A percentile compares a stretch with the other conserved stretches of the same genome.
Evolutionary conservation across 129 eudicot species (phyloP).

Genomic region (Glebionis coronaria): DNA sequence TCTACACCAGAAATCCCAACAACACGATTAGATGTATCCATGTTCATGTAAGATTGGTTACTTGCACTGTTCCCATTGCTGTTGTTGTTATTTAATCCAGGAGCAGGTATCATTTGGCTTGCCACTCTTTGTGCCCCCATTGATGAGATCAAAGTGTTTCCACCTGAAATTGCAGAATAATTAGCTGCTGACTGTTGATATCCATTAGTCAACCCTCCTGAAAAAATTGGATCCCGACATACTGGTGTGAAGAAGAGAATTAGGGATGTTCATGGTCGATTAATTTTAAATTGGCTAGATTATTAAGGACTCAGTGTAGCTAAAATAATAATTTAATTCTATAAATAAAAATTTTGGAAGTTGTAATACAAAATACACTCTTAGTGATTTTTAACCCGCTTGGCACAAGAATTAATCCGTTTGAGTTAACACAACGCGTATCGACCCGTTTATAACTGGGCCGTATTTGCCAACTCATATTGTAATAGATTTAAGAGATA

Average conservation of each 20-base stretch:
- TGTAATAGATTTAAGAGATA: background rate
- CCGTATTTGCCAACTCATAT: background rate
- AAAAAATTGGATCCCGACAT: slow-evolving; percentile 12
- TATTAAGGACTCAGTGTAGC: background rate
- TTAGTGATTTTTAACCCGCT: background rate
- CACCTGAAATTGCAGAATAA: slow-evolving; percentile 41
- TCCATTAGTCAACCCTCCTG: slow-evolving; percentile 55
- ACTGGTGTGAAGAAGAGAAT: slow-evolving; percentile 4
- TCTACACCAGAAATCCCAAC: slow-evolving; percentile 53
- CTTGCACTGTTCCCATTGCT: slow-evolving; percentile 28
- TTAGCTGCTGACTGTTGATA: slow-evolving; percentile 64
- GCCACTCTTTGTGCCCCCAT: slow-evolving; percentile 65
- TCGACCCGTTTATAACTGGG: background rate
- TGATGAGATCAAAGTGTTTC: slow-evolving; percentile 48
- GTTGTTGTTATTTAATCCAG: slow-evolving; percentile 54
- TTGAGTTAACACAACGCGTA: background rate
- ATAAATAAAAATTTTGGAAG: background rate
- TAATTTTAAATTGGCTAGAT: background rate
- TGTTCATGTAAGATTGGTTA: slow-evolving; percentile 50
- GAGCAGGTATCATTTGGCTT: slow-evolving; percentile 97
- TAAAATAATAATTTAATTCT: background rate
- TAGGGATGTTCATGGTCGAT: background rate
- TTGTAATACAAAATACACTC: background rate
- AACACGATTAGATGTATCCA: slow-evolving; percentile 49
- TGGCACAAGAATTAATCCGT: background rate